These are phyloP conservation scores for Fusarium sp. DNA, from an alignment of 2,329 filamentous ascomycete species.

Conservation along the genomic window DNA sequence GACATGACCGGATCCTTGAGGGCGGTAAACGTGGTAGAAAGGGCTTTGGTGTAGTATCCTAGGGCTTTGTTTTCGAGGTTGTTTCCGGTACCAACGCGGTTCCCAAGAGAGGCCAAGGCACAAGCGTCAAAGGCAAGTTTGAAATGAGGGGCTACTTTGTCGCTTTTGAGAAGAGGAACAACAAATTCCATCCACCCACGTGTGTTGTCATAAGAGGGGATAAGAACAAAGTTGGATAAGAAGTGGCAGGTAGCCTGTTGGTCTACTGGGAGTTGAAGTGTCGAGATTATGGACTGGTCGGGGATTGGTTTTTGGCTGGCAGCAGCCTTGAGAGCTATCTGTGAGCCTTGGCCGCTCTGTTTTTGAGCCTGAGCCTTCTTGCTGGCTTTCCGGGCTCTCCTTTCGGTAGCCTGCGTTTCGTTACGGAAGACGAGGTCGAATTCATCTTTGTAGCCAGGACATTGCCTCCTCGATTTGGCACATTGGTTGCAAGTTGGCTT, in stretches of 20 bases:
- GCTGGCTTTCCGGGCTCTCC: slow-evolving; percentile 67
- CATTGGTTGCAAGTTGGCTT: slow-evolving; percentile 75
- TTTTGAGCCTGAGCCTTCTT: slow-evolving; percentile 58
- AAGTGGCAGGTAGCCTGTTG: slow-evolving; percentile 69
- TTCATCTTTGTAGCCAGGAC: slow-evolving; percentile 76
- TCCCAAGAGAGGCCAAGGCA: slow-evolving; percentile 66
- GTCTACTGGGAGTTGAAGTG: slow-evolving; percentile 60
- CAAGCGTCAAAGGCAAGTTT: slow-evolving; percentile 69
- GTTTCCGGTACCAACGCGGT: slow-evolving; percentile 54
- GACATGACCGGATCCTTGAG: slow-evolving; percentile 62
- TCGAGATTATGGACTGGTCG: slow-evolving; percentile 44
- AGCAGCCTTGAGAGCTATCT: slow-evolving; percentile 22
- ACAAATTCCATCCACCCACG: slow-evolving; percentile 70
- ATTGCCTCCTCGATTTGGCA: slow-evolving; percentile 70
- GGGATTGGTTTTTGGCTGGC: slow-evolving; percentile 33
- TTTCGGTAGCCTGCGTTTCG: slow-evolving; percentile 75
- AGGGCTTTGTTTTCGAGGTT: slow-evolving; percentile 56
- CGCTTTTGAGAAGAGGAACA: slow-evolving; percentile 63
- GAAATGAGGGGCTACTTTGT: slow-evolving; percentile 59
- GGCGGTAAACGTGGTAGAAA: slow-evolving; percentile 63
- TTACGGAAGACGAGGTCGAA: slow-evolving; percentile 79
- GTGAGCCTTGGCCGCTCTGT: slow-evolving; percentile 40
- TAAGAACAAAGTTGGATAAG: slow-evolving; percentile 68
- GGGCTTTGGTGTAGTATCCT: slow-evolving; percentile 65
- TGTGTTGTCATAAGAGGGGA: slow-evolving; percentile 61